Conservation (phyloP, 805 yeast species). For the Lachancea cidri region DNA sequence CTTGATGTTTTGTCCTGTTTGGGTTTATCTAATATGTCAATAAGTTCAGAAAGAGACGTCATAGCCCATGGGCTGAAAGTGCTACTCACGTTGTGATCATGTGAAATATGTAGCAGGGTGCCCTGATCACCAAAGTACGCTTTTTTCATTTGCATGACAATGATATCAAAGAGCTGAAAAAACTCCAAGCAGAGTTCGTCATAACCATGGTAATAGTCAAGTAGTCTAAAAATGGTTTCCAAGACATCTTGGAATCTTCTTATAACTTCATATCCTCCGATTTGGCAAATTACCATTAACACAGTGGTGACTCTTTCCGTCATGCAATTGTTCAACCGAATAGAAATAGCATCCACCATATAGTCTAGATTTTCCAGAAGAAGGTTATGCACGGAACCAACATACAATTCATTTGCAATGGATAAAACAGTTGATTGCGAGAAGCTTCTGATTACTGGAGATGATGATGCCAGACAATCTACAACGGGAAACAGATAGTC, state of each 20-base stretch:
- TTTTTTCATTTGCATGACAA: constrained; percentile 44
- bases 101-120: constrained; percentile 14
- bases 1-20: constrained; percentile 31
- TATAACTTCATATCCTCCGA: constrained; percentile 65
- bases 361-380: constrained; percentile 73
- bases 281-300: constrained; percentile 58
- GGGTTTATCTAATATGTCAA: constrained; percentile 38
- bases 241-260: constrained; percentile 68
- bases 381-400: constrained; percentile 51
- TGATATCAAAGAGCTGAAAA: constrained; percentile 61
- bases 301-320: constrained; percentile 72
- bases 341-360: constrained; percentile 70
- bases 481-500: constrained; percentile 70
- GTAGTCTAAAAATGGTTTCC: constrained; percentile 63
- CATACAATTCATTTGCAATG: constrained; percentile 47
- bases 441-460: constrained; percentile 40
- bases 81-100: constrained; percentile 20
- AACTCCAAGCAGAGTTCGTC: constrained; percentile 64
- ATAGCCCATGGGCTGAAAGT: constrained; percentile 59
- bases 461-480: constrained; percentile 60
- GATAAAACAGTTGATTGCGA: constrained; percentile 50
- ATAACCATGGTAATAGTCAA: constrained; percentile 86
- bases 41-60: constrained; percentile 38
- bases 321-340: constrained; percentile 60
- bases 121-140: constrained; percentile 32